Evolutionary conservation across 345 rosid species (phyloP).

Genomic region (Hibiscus tridactylites): DNA sequence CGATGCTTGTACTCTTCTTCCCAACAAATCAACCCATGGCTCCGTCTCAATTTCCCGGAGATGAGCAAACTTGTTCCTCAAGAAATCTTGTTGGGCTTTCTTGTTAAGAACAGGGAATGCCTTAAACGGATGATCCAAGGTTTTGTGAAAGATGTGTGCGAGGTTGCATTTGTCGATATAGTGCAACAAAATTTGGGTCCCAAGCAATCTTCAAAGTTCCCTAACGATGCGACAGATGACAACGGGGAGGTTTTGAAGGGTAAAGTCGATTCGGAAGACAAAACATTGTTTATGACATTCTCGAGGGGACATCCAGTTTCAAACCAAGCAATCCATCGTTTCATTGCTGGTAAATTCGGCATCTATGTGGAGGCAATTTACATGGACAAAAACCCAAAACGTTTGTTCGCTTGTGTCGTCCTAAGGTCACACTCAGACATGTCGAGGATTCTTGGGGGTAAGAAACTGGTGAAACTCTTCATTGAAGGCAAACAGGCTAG

Average conservation of each 20-base stretch:
- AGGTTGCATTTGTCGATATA: neutral
- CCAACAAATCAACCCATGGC: neutral
- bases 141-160: conserved; percentile 6
- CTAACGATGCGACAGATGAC: neutral
- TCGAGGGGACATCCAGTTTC: conserved; percentile 6
- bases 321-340: too few species aligned
- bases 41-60: neutral
- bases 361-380: too few species aligned
- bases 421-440: neutral
- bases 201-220: neutral
- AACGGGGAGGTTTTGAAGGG: too few species aligned
- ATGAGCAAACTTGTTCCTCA: conserved; percentile 8
- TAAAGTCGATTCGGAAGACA: too few species aligned
- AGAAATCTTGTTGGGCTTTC: neutral
- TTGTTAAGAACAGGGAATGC: neutral
- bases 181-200: neutral
- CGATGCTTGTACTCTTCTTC: neutral
- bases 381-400: too few species aligned
- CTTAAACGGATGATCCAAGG: neutral
- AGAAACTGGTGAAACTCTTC: neutral
- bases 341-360: too few species aligned
- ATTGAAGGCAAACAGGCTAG: conserved; percentile 14
- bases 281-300: neutral
- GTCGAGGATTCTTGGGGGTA: conserved; percentile 6
- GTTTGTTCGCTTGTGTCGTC: neutral